These are phyloP conservation scores for Colletotrichum sp. DNA, from an alignment of 2,329 filamentous ascomycete species.

Conservation along the genomic window DNA sequence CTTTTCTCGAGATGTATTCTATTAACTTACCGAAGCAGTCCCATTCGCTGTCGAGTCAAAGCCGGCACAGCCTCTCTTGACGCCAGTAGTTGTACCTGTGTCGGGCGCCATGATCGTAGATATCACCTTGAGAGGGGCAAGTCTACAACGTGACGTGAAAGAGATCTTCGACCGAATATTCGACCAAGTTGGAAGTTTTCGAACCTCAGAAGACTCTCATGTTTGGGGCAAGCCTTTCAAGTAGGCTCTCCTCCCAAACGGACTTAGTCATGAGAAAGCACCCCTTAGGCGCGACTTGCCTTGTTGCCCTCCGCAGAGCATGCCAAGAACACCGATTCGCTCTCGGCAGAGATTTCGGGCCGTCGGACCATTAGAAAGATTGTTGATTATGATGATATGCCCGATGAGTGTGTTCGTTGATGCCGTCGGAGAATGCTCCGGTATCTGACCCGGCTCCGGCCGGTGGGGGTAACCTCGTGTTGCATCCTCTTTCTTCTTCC, in stretches of 20 bases:
- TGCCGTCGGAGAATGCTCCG: neutral
- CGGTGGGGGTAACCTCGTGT: neutral
- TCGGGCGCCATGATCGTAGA: neutral
- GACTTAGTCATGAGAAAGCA: neutral
- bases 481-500: neutral
- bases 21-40: neutral
- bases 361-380: neutral
- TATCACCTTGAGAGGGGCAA: neutral
- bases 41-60: neutral
- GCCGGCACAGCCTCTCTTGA: neutral
- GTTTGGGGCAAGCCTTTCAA: neutral
- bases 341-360: neutral
- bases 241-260: neutral
- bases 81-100: neutral
- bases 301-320: neutral
- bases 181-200: neutral
- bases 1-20: neutral
- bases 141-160: neutral
- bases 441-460: slow-evolving; percentile 1
- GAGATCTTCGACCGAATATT: neutral
- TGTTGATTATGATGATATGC: neutral
- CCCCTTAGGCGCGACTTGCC: neutral
- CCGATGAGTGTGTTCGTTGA: neutral
- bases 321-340: neutral
- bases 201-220: neutral